Evolutionary conservation across 2,329 filamentous ascomycete genomes (phyloP).

Genomic region (Claviceps monticola): DNA sequence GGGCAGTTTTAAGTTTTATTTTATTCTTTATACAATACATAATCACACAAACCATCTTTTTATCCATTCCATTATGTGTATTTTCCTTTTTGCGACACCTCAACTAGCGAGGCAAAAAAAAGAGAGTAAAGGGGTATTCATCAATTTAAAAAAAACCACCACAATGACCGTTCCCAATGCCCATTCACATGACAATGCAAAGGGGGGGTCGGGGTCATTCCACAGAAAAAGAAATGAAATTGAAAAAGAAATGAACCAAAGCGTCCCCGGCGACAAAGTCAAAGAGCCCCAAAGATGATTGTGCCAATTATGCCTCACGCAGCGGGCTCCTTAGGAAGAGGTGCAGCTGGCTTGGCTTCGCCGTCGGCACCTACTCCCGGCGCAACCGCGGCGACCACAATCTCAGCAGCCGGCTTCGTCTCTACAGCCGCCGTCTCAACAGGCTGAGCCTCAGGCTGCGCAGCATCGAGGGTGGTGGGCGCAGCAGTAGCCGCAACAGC

Average conservation of each 20-base stretch:
- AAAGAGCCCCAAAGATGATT: neutral
- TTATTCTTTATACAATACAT: too few species aligned
- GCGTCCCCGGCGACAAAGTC: neutral
- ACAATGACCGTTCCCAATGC: neutral
- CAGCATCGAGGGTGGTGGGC: slow-evolving; percentile 1
- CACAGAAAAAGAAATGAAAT: neutral
- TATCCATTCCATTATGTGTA: too few species aligned
- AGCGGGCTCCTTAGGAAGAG: slow-evolving; percentile 3
- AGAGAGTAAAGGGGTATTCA: slow-evolving; percentile 2
- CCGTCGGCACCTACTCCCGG: slow-evolving; percentile 3
- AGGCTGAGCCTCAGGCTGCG: slow-evolving; percentile 1
- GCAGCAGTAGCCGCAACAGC: slow-evolving; percentile 4
- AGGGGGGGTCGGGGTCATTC: neutral
- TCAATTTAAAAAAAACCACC: neutral
- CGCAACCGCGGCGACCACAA: neutral
- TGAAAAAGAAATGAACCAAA: neutral
- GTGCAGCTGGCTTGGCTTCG: slow-evolving; percentile 4
- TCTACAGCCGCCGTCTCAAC: slow-evolving; percentile 2
- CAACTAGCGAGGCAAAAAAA: too few species aligned
- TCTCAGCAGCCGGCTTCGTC: neutral
- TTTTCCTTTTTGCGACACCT: neutral
- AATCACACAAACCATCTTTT: too few species aligned
- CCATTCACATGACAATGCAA: neutral
- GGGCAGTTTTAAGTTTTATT: too few species aligned
- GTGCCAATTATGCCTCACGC: neutral